Conservation (phyloP, 75 land plant species). For the Cryptomeria japonica region DNA sequence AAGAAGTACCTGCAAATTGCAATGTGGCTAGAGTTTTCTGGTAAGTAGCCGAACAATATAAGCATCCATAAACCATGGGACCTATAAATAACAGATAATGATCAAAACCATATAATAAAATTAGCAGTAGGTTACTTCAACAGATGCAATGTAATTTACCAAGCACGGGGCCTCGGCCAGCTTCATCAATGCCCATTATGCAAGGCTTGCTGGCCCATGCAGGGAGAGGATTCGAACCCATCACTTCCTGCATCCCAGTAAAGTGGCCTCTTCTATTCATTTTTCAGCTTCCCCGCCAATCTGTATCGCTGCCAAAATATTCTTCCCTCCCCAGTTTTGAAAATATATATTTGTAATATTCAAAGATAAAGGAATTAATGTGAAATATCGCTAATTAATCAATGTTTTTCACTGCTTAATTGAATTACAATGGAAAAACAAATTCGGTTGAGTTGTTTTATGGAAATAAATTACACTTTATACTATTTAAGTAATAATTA, state of each 20-base stretch:
- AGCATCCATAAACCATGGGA: slow-evolving; percentile 99
- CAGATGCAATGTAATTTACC: slow-evolving; percentile 25
- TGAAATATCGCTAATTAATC: no score
- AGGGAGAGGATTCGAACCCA: slow-evolving; percentile 46
- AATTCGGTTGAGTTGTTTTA: no score
- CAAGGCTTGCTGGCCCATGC: slow-evolving; percentile 81
- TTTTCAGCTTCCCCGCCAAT: neutral
- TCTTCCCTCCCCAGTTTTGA: no score
- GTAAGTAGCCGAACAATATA: slow-evolving; percentile 78
- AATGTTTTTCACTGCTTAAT: no score
- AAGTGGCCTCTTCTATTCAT: neutral
- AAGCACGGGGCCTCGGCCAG: slow-evolving; percentile 94
- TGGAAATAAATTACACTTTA: no score
- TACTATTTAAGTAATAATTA: no score
- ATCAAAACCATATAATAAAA: neutral
- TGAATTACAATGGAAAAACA: no score
- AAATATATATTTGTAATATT: no score
- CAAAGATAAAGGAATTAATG: no score
- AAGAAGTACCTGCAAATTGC: slow-evolving; percentile 71
- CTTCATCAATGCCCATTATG: slow-evolving; percentile 99
- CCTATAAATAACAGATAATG: slow-evolving; percentile 39
- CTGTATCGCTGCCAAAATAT: no score
- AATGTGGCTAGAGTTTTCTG: slow-evolving; percentile 66
- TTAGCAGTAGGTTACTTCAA: neutral
- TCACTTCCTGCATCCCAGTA: slow-evolving; percentile 9